These are phyloP conservation scores for Phaeoacremonium minimum DNA, from an alignment of 2,329 filamentous ascomycete species.

Conservation along the genomic window DNA sequence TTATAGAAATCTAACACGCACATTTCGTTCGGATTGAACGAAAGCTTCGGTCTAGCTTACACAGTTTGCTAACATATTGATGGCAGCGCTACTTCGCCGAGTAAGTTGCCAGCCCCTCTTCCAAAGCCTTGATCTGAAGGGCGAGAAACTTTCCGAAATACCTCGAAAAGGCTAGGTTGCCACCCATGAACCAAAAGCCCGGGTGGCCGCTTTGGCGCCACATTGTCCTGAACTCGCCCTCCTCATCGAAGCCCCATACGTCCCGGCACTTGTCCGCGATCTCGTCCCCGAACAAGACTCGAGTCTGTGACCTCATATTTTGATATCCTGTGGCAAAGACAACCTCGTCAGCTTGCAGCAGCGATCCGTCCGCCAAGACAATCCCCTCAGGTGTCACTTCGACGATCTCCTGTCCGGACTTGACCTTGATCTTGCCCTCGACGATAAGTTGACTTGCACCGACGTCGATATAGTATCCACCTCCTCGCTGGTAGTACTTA, in stretches of 20 bases:
- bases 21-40: too few relatives aligned
- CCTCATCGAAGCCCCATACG: constrained; percentile 58
- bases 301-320: constrained; percentile 62
- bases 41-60: too few relatives aligned
- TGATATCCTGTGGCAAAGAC: constrained; percentile 62
- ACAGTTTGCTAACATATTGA: too few relatives aligned
- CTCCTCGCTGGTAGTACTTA: constrained; percentile 63
- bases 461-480: constrained; percentile 69
- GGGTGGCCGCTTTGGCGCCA: constrained; percentile 59
- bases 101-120: too few relatives aligned
- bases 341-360: constrained; percentile 58
- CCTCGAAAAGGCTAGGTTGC: constrained; percentile 58
- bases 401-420: constrained; percentile 51
- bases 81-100: too few relatives aligned
- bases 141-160: constrained; percentile 53
- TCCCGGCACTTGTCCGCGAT: constrained; percentile 54
- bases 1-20: too few relatives aligned
- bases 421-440: constrained; percentile 60
- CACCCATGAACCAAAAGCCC: constrained; percentile 63
- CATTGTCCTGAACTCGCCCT: constrained; percentile 51
- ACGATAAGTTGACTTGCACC: constrained; percentile 58
- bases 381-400: constrained; percentile 41
- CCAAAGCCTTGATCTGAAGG: constrained; percentile 44
- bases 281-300: constrained; percentile 57
- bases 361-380: constrained; percentile 47